phyloP scores from a whole-genome alignment of 495 filamentous ascomycete species.

The Penicillium steckii region DNA sequence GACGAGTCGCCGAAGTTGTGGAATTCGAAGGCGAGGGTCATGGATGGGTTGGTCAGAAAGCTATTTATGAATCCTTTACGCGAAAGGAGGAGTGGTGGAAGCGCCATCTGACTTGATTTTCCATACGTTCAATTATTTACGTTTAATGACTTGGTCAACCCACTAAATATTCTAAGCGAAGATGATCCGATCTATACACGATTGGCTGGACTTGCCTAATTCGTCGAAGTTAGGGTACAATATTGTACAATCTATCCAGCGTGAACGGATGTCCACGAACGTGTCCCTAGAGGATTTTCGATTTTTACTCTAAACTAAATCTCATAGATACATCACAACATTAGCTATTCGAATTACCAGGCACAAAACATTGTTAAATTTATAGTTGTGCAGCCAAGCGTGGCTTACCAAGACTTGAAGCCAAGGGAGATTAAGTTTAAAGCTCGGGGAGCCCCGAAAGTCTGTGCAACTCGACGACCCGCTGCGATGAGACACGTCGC shows the following conservation, averaged over 20 bases:
- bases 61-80: constrained; percentile 23
- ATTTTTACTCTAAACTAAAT: too few relatives aligned
- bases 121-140: too few relatives aligned
- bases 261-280: too few relatives aligned
- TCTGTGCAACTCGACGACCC: neutral
- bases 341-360: too few relatives aligned
- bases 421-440: neutral
- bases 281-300: too few relatives aligned
- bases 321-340: too few relatives aligned
- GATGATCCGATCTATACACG: neutral
- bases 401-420: too few relatives aligned
- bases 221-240: neutral
- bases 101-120: constrained; percentile 18
- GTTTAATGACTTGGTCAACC: neutral
- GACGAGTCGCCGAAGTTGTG: constrained; percentile 41
- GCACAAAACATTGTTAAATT: too few relatives aligned
- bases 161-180: neutral
- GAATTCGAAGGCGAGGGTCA: constrained; percentile 50
- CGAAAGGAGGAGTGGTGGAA: constrained; percentile 29
- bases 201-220: constrained; percentile 1
- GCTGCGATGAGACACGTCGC: neutral
- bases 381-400: too few relatives aligned
- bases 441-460: neutral
- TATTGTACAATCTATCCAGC: too few relatives aligned
- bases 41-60: constrained; percentile 28